Evolutionary conservation across 495 filamentous ascomycete genomes (phyloP).

Genomic region (Penicillium chermesinum): DNA sequence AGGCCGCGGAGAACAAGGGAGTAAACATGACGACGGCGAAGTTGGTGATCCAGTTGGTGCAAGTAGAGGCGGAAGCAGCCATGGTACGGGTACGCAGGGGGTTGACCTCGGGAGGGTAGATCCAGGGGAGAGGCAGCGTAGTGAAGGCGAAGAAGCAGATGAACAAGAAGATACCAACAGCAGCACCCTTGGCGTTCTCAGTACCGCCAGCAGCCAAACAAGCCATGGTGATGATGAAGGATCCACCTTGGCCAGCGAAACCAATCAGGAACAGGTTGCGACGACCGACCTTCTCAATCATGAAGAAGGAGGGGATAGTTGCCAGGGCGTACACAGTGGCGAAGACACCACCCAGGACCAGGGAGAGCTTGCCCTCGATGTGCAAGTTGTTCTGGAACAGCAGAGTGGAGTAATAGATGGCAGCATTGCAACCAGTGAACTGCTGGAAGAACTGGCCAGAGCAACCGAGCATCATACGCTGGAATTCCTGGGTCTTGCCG

Average conservation of each 20-base stretch:
- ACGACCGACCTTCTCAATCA: constrained; percentile 66
- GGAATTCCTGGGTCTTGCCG: constrained; percentile 44
- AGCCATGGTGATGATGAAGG: constrained; percentile 34
- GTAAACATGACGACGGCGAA: constrained; percentile 47
- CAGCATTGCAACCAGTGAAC: constrained; percentile 68
- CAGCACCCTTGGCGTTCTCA: constrained; percentile 30
- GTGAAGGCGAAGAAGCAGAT: constrained; percentile 40
- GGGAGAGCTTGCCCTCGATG: constrained; percentile 51
- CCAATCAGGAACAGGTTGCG: constrained; percentile 68
- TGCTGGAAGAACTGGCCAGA: constrained; percentile 69
- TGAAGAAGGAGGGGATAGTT: constrained; percentile 56
- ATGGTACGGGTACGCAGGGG: constrained; percentile 68
- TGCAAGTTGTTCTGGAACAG: constrained; percentile 64
- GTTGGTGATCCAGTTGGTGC: constrained; percentile 45
- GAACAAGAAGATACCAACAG: constrained; percentile 38
- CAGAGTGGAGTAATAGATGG: constrained; percentile 80
- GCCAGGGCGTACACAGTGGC: constrained; percentile 70
- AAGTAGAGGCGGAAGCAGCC: constrained; percentile 44
- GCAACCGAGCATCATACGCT: constrained; percentile 41
- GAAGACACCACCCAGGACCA: constrained; percentile 74
- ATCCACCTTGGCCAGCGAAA: constrained; percentile 50
- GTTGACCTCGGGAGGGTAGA: constrained; percentile 73
- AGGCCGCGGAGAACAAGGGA: constrained; percentile 30
- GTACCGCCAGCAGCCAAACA: constrained; percentile 22
- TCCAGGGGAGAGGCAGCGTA: constrained; percentile 53